A percentile compares a stretch with the other conserved stretches of the same genome.
Conservation (phyloP, 108 stramenopile genomes). For the Cyclotella atomus region DNA sequence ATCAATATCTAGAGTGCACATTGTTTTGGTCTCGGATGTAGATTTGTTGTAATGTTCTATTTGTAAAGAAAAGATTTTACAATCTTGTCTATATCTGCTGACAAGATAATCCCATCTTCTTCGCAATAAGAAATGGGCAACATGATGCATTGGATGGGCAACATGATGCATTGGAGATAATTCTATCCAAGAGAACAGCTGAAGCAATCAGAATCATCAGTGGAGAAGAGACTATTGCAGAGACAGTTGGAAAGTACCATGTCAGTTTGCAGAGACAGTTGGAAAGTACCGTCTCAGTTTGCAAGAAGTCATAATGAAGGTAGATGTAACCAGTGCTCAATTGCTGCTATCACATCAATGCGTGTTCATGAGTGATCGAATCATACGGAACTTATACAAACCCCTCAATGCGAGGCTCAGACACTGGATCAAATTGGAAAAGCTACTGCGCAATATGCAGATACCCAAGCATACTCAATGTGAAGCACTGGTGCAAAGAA, state of each 20-base stretch:
- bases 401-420: background rate
- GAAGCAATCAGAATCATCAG: conserved; percentile 14
- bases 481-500: conserved; percentile 25
- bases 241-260: conserved; percentile 4
- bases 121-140: conserved; percentile 30
- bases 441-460: background rate
- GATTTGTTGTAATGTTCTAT: too few species aligned
- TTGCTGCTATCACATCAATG: conserved; percentile 2
- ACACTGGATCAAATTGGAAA: background rate
- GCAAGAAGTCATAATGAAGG: conserved; percentile 15
- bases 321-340: conserved; percentile 9
- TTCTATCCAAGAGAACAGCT: conserved; percentile 12
- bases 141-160: too few species aligned
- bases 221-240: background rate
- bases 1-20: too few species aligned
- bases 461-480: conserved; percentile 17
- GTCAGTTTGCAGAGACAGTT: background rate
- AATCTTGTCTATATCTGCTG: too few species aligned
- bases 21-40: too few species aligned
- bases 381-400: background rate
- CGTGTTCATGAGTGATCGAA: conserved; percentile 16
- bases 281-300: conserved; percentile 15
- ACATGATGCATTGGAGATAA: conserved; percentile 19
- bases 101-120: conserved; percentile 11
- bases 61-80: too few species aligned